Conservation (phyloP, 306 rosid species). For the Pyrus betulifolia region DNA sequence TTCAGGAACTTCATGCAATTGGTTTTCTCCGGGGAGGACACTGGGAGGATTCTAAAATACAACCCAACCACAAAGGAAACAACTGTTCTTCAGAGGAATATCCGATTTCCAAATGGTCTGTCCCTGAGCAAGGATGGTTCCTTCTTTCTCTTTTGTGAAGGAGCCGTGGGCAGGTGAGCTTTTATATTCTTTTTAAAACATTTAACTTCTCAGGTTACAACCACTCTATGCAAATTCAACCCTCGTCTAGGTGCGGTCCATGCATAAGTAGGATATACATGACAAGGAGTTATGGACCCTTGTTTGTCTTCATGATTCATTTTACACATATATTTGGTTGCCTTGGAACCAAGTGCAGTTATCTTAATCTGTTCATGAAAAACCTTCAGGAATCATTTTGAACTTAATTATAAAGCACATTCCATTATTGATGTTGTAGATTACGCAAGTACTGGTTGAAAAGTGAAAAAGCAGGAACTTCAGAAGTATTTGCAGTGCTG, state of each 20-base stretch:
- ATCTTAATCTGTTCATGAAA: background rate
- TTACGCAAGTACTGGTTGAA: conserved; percentile 76
- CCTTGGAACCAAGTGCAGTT: background rate
- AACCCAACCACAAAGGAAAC: conserved; percentile 63
- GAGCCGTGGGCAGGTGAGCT: conserved; percentile 66
- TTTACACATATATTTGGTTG: no score
- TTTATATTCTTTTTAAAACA: background rate
- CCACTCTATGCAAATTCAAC: background rate
- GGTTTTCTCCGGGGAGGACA: conserved; percentile 62
- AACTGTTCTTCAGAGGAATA: conserved; percentile 61
- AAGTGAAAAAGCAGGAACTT: conserved; percentile 77
- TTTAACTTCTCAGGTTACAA: background rate
- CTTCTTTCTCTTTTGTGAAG: conserved; percentile 74
- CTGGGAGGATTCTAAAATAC: conserved; percentile 80
- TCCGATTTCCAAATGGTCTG: conserved; percentile 84
- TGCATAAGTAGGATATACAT: background rate
- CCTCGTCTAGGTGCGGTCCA: background rate
- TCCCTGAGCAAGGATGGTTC: conserved; percentile 89
- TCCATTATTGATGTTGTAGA: conserved; percentile 30
- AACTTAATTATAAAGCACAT: background rate
- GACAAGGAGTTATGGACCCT: background rate
- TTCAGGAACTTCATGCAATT: conserved; percentile 78
- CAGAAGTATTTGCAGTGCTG: conserved; percentile 64
- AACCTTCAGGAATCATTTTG: background rate
- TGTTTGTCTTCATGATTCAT: background rate